These are phyloP conservation scores for Aotearoamyces nothofagi DNA, from an alignment of 2,329 filamentous ascomycete species.

Conservation along the genomic window DNA sequence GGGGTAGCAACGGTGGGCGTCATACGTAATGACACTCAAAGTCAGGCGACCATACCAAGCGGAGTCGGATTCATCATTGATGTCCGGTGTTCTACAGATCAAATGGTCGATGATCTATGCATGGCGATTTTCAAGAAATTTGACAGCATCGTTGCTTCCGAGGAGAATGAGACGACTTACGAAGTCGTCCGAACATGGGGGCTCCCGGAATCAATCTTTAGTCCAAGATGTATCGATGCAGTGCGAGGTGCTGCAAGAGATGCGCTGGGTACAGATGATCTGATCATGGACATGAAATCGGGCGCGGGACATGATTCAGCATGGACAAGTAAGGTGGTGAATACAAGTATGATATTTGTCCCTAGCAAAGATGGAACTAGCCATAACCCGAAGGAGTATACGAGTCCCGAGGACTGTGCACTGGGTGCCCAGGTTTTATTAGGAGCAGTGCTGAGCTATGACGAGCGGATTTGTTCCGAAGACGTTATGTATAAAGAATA, in stretches of 20 bases:
- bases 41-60: conserved; percentile 11
- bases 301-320: conserved; percentile 29
- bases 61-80: conserved; percentile 15
- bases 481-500: too few species aligned
- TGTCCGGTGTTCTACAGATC: conserved; percentile 9
- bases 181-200: conserved; percentile 10
- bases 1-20: conserved; percentile 14
- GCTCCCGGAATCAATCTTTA: conserved; percentile 11
- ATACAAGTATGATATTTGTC: conserved; percentile 51
- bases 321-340: conserved; percentile 38
- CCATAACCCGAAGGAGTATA: conserved; percentile 45
- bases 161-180: conserved; percentile 9
- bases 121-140: conserved; percentile 11
- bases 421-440: conserved; percentile 31
- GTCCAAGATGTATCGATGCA: conserved; percentile 9
- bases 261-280: conserved; percentile 7
- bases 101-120: conserved; percentile 11
- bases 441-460: conserved; percentile 22
- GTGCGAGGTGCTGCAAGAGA: conserved; percentile 10
- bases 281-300: conserved; percentile 14
- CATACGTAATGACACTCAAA: conserved; percentile 10
- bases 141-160: conserved; percentile 8
- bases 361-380: conserved; percentile 43
- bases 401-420: conserved; percentile 38
- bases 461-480: conserved; percentile 10